Evolutionary conservation across 2,329 filamentous ascomycete genomes (phyloP).

Genomic region (Zymoseptoria brevis): DNA sequence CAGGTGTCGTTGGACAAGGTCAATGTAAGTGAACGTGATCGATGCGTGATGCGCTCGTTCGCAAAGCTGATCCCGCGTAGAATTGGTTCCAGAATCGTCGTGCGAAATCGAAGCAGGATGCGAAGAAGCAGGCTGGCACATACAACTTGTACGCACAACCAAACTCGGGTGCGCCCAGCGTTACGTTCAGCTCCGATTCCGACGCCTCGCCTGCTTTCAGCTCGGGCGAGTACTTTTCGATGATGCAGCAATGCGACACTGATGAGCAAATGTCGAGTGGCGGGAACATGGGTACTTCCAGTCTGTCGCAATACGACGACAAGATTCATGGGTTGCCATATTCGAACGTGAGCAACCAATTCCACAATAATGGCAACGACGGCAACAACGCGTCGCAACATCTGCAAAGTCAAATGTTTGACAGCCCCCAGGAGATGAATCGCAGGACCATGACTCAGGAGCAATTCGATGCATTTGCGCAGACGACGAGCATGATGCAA

Average conservation of each 20-base stretch:
- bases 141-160: conserved; percentile 20
- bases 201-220: conserved; percentile 27
- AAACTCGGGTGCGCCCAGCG: conserved; percentile 10
- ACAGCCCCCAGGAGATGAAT: conserved; percentile 29
- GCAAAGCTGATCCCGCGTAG: conserved; percentile 32
- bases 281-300: conserved; percentile 1
- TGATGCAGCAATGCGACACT: conserved; percentile 24
- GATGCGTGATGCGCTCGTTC: background rate
- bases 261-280: conserved; percentile 10
- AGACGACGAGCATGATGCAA: conserved; percentile 16
- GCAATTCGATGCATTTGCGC: conserved; percentile 30
- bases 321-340: conserved; percentile 8
- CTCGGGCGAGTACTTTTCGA: conserved; percentile 24
- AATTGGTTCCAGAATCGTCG: conserved; percentile 49
- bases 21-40: conserved; percentile 35
- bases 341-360: conserved; percentile 5
- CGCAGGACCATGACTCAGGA: conserved; percentile 31
- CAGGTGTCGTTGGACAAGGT: conserved; percentile 46
- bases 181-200: conserved; percentile 24
- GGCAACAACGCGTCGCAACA: conserved; percentile 7
- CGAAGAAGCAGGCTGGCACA: conserved; percentile 37
- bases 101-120: conserved; percentile 46
- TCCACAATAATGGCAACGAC: conserved; percentile 2
- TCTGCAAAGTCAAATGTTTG: conserved; percentile 19
- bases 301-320: conserved; percentile 8